Base-by-base conservation (phyloP, 768 basidiomycete species). In the Pleurotus cornucopiae region DNA sequence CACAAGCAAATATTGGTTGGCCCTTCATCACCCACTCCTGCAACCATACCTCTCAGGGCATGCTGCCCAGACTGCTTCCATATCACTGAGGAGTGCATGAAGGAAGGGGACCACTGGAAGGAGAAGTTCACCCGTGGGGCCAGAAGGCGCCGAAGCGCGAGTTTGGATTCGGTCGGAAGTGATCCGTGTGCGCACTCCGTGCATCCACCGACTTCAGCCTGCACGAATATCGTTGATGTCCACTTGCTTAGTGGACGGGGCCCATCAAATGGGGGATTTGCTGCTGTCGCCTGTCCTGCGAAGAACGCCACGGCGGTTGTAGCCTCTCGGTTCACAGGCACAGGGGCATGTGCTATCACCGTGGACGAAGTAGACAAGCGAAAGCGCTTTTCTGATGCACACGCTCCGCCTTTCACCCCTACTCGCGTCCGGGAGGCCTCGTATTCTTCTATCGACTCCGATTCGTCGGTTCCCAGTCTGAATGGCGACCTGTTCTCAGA, bases 291-390 rank as follows among this genome's bases (percentile, higher is more conserved):
- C 2, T 46, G 57, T 11, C 44, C 51, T 4, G n/a, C 56, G 6
- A 49, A 41, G 51, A 51, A 51, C 40, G 54, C 37, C 6, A 60
- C 61, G 45, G 56, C 55, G 18, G 63, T 46, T 43, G 60, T 55
- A 43, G 58, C 1, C 46, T 59, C 49, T 47, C 38, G 41, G 48
- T 34, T 23, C 56, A 55, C 61, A 55, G 46, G 21, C 39, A 20
- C 37, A 38, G 39, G 59, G 26, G 57, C 67, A 1, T 68, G 77
- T 30, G 62, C 79, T 1, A 70, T 85, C 16, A 80, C 67, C 4
- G 84, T 87, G 0, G 86, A 88, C 58, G 86, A 86, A 63, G 77
- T 85, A 3, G 85, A 88, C 60, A 82, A 76, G 61, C 74, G 82
- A 20, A 72, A 82, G 11, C 73, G 75, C 52, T 77, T 77, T 6